Evolutionary conservation across 148 eudicot species (phyloP), one percentile per base, ranked within the genome.

Genomic region (Agrostemma githago): DNA sequence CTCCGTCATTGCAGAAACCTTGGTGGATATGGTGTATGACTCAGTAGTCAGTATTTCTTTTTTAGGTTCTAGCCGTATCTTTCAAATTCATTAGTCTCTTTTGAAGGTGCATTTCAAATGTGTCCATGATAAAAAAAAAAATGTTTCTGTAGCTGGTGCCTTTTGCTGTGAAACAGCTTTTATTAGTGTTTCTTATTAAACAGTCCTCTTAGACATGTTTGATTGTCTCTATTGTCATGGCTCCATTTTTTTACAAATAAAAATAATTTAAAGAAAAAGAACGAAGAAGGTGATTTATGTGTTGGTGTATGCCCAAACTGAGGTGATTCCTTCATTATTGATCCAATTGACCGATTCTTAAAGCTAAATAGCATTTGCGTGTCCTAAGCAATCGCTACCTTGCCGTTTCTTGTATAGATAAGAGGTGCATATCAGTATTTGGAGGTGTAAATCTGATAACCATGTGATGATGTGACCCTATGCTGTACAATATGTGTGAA

Each of bases 81-180:
- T 51, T 51, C 56, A 51, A 70, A 26, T 51, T 53, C 4, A 51
- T 48, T 65, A 74, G 19, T 51, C 38, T 61, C 62, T 70, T 37
- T 51, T 19, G 66, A 65, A 73, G 77, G 79, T 82, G 85, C 79
- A 78, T 78, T 79, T 72, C 79, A 69, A 68, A 68, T 68, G 82
- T 82, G 82, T 75, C 70, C 66, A 62, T 60, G 74, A 82, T 74
- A 20, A 78, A 66, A 74, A 26, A 74, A 26, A 62, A 48, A 75
- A 66, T 39, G 42, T 56, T 48, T 67, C 51, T 51, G 41, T 5
- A n/a, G 51, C 9, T 66, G 66, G 57, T 79, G 64, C 43, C 76
- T 57, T 71, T 65, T 42, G 67, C 51, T 70, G 3, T 56, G 20
- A 44, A 46, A 46, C n/a, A 5, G 51, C 61, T 15, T 14, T 12